These are phyloP conservation scores for Arthroderma sp. DNA, from an alignment of 2,329 filamentous ascomycete species.

Conservation along the genomic window DNA sequence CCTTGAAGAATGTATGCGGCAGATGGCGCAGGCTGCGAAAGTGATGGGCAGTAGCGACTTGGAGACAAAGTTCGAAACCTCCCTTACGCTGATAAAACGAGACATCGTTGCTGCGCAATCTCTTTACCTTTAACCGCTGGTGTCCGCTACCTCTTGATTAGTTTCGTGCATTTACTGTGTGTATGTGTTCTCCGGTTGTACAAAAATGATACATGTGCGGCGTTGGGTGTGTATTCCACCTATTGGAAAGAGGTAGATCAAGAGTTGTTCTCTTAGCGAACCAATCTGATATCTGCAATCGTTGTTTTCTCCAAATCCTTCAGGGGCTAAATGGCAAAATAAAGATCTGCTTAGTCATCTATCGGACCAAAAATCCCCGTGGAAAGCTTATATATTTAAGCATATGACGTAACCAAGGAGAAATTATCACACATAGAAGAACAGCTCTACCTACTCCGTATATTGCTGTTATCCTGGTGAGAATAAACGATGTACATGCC, in stretches of 20 bases:
- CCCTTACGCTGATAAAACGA: constrained; percentile 71
- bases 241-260: neutral
- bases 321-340: neutral
- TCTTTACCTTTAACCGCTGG: constrained; percentile 59
- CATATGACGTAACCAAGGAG: neutral
- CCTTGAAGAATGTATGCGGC: constrained; percentile 81
- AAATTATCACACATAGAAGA: too few species aligned
- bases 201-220: neutral
- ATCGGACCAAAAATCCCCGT: neutral
- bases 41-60: constrained; percentile 97
- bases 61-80: constrained; percentile 79
- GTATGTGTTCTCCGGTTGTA: constrained; percentile 3
- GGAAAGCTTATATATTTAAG: neutral
- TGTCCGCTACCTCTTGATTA: neutral
- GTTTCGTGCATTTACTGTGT: constrained; percentile 3
- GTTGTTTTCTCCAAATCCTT: neutral
- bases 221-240: constrained; percentile 1
- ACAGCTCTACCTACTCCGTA: too few species aligned
- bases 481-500: too few species aligned
- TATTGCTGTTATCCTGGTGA: too few species aligned
- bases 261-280: neutral
- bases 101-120: constrained; percentile 94
- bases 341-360: neutral
- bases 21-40: constrained; percentile 91
- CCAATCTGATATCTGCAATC: neutral